Conservation (phyloP, 129 eudicot genomes). For the Artemisia argyi region DNA sequence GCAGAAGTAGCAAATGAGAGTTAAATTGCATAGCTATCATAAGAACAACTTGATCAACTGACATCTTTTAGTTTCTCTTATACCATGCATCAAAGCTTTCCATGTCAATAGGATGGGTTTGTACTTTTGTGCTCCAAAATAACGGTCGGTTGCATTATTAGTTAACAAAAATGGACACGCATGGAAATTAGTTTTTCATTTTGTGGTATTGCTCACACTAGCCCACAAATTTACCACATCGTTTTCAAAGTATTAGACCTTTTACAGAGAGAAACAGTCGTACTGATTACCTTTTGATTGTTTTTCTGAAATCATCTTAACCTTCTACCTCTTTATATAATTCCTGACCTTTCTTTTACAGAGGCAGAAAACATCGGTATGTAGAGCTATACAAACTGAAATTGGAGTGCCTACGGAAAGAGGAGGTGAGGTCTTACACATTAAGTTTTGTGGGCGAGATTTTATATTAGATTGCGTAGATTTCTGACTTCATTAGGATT, state of each 20-base stretch:
- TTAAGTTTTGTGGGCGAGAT: not conserved
- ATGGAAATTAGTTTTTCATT: too few relatives aligned
- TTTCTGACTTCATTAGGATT: constrained; percentile 8
- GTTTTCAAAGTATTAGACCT: constrained; percentile 11
- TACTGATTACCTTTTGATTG: not conserved
- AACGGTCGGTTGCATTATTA: too few relatives aligned
- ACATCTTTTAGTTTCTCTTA: too few relatives aligned
- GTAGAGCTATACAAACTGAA: constrained; percentile 81
- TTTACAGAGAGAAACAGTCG: constrained; percentile 12
- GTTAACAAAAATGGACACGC: too few relatives aligned
- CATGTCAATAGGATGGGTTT: too few relatives aligned
- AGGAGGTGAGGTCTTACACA: constrained; percentile 55
- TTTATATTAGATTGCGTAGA: not conserved
- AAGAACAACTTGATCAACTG: too few relatives aligned
- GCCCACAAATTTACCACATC: not conserved
- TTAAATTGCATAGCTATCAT: too few relatives aligned
- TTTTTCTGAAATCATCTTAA: constrained; percentile 1
- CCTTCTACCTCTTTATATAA: constrained; percentile 10
- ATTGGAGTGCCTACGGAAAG: constrained; percentile 75
- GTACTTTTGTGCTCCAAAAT: too few relatives aligned
- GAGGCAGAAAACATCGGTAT: constrained; percentile 69
- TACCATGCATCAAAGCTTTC: too few relatives aligned
- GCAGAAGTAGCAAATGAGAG: too few relatives aligned
- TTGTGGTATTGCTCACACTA: not conserved
- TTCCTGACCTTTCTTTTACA: constrained; percentile 35